phyloP scores from a whole-genome alignment of 805 yeast genomes.

The Nakazawaea wickerhamii region DNA sequence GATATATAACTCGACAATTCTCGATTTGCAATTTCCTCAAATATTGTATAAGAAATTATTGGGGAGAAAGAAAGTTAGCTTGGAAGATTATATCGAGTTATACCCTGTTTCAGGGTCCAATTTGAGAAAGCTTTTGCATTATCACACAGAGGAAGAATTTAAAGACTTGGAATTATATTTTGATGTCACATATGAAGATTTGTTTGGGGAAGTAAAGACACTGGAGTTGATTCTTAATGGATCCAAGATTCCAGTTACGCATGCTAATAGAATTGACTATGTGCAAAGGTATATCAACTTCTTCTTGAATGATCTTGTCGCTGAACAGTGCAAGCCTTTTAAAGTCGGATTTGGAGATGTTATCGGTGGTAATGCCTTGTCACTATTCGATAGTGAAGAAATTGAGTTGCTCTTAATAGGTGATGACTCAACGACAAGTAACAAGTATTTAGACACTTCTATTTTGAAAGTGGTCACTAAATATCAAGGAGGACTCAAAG shows the following conservation, averaged over 20 bases:
- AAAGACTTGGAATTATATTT: conserved; percentile 47
- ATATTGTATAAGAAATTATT: conserved; percentile 73
- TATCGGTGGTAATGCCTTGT: conserved; percentile 75
- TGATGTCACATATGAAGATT: conserved; percentile 53
- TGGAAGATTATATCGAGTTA: conserved; percentile 62
- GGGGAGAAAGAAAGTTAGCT: conserved; percentile 41
- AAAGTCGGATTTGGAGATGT: conserved; percentile 68
- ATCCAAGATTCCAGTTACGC: conserved; percentile 44
- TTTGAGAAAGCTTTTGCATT: conserved; percentile 40
- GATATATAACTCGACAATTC: conserved; percentile 80
- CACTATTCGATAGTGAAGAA: conserved; percentile 77
- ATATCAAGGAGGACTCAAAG: conserved; percentile 58
- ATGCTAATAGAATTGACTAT: conserved; percentile 52
- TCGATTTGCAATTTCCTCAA: conserved; percentile 73
- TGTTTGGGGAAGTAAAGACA: conserved; percentile 37
- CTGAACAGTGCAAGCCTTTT: conserved; percentile 51
- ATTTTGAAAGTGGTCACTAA: conserved; percentile 66
- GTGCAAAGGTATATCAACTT: conserved; percentile 59
- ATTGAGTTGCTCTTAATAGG: conserved; percentile 78
- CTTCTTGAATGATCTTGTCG: conserved; percentile 51
- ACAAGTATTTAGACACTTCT: conserved; percentile 52
- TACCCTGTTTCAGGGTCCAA: conserved; percentile 63
- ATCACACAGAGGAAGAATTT: conserved; percentile 36
- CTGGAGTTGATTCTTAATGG: conserved; percentile 60
- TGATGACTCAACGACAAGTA: conserved; percentile 37